phyloP scores from a whole-genome alignment of 345 rosid species.

The Rhodamnia rubescens region DNA sequence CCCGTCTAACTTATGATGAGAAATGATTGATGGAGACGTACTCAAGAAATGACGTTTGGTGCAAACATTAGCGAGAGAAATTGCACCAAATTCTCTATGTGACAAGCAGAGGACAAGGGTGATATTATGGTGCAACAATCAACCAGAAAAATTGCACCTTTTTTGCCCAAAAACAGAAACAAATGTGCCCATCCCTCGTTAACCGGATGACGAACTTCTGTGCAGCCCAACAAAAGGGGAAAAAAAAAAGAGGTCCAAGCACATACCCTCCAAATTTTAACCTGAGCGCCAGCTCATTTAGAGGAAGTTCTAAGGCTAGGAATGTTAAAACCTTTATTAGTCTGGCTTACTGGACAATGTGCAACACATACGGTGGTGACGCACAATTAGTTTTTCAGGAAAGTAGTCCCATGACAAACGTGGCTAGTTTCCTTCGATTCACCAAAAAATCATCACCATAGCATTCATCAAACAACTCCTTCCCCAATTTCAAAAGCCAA shows the following conservation, averaged over 20 bases:
- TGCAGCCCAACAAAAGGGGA: background rate
- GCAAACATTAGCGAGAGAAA: background rate
- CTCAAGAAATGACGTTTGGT: background rate
- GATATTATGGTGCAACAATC: background rate
- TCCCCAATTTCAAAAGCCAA: background rate
- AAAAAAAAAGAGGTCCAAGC: background rate
- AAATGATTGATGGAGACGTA: background rate
- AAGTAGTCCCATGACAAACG: background rate
- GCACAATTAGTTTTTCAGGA: background rate
- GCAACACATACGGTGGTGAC: background rate
- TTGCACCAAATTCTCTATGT: background rate
- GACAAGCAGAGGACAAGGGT: background rate
- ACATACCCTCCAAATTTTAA: background rate
- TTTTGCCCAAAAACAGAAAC: background rate
- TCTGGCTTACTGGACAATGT: background rate
- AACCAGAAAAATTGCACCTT: background rate
- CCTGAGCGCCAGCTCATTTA: background rate
- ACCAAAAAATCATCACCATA: background rate
- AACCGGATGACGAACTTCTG: background rate
- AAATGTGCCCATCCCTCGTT: background rate
- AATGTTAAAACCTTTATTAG: background rate
- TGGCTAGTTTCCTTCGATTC: background rate
- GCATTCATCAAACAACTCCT: background rate
- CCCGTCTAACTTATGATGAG: background rate
- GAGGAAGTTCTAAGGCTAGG: background rate